Base-by-base conservation (phyloP, 2,329 filamentous ascomycete species). In the Diaporthe sp. region DNA sequence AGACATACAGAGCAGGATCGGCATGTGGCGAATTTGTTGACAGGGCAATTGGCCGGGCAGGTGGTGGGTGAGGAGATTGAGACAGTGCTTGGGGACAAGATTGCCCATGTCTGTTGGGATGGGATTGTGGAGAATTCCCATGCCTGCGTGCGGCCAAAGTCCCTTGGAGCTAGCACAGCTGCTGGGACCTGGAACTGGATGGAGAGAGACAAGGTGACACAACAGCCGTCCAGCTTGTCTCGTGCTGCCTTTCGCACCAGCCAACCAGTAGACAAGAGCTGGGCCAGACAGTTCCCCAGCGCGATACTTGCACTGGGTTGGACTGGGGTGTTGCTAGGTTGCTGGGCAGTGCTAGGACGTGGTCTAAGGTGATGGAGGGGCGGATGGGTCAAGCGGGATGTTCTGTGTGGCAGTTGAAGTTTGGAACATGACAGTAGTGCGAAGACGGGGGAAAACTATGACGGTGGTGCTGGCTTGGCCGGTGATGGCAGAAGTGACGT, bases 71-170 rank as follows among this genome's bases (percentile, higher is more conserved):
- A n/a, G 34, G 22, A 39, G 37, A 25, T 28, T 44, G 60, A 62
- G 39, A 44, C 60, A 28, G 2, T 62, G 12, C 8, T 17, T 25
- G 37, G 58, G 60, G 42, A 51, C 22, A 46, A 51, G 22, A 68
- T 51, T 68, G 46, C 62, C 62, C 62, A 68, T 68, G 62, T 68
- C 44, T n/a, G 28, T 49, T 17, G 28, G 25, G 62, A 68, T 68
- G 65, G 65, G 46, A 68, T 68, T 68, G n/a, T 53, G 46, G 46
- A 19, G 46, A 28, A 53, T 25, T 68, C 31, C 65, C 65, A 53
- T 68, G 8, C 31, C 7, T 67, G 39, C 39, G 57, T 28, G 22
- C 9, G 12, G 34, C 37, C 34, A 17, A 39, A 42, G n/a, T 44
- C 15, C 42, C 42, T 44, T 6, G 42, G 13, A 17, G 42, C 42